These are phyloP conservation scores for Aegle marmelos DNA, from an alignment of 345 rosid species.

Conservation along the genomic window DNA sequence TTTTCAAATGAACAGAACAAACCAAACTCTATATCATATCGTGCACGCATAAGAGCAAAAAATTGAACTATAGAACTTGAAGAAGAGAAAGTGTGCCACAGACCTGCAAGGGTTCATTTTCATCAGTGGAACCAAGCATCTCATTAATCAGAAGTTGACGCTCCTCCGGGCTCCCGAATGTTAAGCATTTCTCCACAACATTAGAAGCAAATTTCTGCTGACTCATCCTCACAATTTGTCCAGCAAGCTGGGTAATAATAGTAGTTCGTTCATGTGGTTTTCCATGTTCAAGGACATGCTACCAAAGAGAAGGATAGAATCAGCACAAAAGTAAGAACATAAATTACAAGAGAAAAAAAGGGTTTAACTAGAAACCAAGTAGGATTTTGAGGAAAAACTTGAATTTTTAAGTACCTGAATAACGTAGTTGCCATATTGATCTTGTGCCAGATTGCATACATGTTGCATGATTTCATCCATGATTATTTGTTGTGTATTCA, in stretches of 20 bases:
- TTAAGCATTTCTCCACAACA: conserved; percentile 90
- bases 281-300: conserved; percentile 94
- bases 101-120: conserved; percentile 98
- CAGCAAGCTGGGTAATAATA: conserved; percentile 75
- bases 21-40: background rate
- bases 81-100: conserved; percentile 15
- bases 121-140: conserved; percentile 91
- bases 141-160: conserved; percentile 80
- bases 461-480: conserved; percentile 88
- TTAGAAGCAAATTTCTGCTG: conserved; percentile 98
- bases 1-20: background rate
- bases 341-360: background rate
- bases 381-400: background rate
- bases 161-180: conserved; percentile 82
- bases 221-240: conserved; percentile 95
- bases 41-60: background rate
- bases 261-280: conserved; percentile 75
- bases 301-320: conserved; percentile 18
- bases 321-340: background rate
- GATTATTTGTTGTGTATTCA: conserved; percentile 59
- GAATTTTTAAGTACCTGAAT: conserved; percentile 57
- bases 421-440: conserved; percentile 96
- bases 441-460: conserved; percentile 76
- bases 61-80: background rate
- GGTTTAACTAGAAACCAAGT: background rate